Base-by-base conservation (phyloP, 1,284 basidiomycete genomes). In the Ganoderma leucocontextum region DNA sequence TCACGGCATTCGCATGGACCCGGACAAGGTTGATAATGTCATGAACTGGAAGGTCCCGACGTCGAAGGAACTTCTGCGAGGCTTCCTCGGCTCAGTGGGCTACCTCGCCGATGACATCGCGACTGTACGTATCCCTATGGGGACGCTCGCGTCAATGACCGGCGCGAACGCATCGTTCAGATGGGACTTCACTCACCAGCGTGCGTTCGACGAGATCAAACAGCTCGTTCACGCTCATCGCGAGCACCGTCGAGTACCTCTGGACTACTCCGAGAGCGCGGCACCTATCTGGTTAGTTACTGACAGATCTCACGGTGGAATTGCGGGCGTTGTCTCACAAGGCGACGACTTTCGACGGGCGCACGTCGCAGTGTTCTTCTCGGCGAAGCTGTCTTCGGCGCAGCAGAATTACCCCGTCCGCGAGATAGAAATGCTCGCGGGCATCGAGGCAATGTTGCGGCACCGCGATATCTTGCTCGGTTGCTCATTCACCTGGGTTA, bases 171-270 rank as follows among this genome's bases (percentile, higher is more conserved):
- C n/a, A n/a, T 60, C 59, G 59, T 60, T 39, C 39, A 9, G 15
- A 22, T 60, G 59, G 59, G 59, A 60, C 25, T 60, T 60, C n/a
- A 60, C 59, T 38, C 59, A 60, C 59, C 59, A 60, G 39, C 7
- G 59, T 4, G 59, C 59, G 5, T 60, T 60, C 19, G 59, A 60
- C 35, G 59, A 60, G 22, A 41, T 60, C 59, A 60, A 60, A 33
- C 59, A 33, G 5, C 59, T 60, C 9, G 59, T 60, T 3, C 59
- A 60, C 19, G 13, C 33, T 5, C 59, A 60, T n/a, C 59, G 59
- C 8, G 59, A 60, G 59, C 59, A 60, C 39, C 59, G 39, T 19
- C 59, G 59, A 13, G 25, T 10, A 19, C 59, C 59, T 4, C 19
- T 60, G 33, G 59, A 60, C 25, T 60, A 60, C 25, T 17, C 59